These are phyloP conservation scores for Sugiyamaella xylanicola DNA, from an alignment of 1,139 yeast species.

Conservation along the genomic window DNA sequence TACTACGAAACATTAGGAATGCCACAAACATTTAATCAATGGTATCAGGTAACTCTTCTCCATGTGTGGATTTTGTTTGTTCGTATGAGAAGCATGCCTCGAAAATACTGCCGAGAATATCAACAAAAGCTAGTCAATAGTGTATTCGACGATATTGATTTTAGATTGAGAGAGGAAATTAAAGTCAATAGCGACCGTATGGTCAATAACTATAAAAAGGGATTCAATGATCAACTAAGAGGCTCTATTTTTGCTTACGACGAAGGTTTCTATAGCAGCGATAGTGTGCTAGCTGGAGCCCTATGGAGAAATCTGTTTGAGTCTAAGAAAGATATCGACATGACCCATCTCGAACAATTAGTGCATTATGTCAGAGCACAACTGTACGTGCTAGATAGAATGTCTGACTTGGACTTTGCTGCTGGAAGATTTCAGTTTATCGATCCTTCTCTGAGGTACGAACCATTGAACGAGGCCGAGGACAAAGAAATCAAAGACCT, in stretches of 20 bases:
- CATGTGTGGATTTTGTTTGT: constrained; percentile 94
- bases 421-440: constrained; percentile 85
- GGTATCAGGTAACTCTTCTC: constrained; percentile 89
- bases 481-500: constrained; percentile 40
- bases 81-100: constrained; percentile 95
- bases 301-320: constrained; percentile 65
- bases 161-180: constrained; percentile 81
- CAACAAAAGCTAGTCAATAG: constrained; percentile 92
- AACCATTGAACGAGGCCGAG: constrained; percentile 54
- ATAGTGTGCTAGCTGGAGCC: constrained; percentile 83
- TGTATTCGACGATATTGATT: constrained; percentile 85
- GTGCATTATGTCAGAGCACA: constrained; percentile 89
- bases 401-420: constrained; percentile 90
- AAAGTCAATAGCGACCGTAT: constrained; percentile 81
- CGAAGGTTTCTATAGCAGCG: constrained; percentile 84
- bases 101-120: constrained; percentile 81
- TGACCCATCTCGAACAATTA: constrained; percentile 81
- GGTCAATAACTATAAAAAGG: constrained; percentile 84
- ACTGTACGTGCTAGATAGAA: constrained; percentile 77
- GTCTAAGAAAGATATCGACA: constrained; percentile 79
- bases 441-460: constrained; percentile 80
- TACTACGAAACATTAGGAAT: constrained; percentile 73
- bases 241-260: constrained; percentile 91
- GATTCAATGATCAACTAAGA: constrained; percentile 84
- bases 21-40: constrained; percentile 86